Evolutionary conservation across 2,329 filamentous ascomycete species (phyloP).

Genomic region (Calycina herbarum): DNA sequence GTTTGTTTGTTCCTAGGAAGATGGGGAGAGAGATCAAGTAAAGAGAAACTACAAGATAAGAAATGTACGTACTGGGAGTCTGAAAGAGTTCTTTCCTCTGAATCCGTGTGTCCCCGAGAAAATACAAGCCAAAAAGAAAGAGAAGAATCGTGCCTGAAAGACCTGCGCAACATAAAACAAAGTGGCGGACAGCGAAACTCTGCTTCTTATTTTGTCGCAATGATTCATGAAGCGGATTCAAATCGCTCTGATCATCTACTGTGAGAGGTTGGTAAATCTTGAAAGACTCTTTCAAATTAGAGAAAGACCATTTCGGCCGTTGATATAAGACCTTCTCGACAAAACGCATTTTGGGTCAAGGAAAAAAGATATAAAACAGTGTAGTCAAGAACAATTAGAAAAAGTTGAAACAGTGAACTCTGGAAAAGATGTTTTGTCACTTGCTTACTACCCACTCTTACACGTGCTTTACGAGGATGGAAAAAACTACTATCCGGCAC

Average conservation of each 20-base stretch:
- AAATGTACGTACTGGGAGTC: background rate
- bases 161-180: background rate
- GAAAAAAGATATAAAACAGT: background rate
- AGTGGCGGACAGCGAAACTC: background rate
- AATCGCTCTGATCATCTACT: background rate
- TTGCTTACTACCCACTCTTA: too few species aligned
- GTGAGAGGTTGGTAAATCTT: background rate
- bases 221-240: background rate
- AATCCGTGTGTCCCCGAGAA: background rate
- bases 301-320: background rate
- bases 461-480: too few species aligned
- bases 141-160: background rate
- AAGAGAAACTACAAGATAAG: background rate
- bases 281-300: background rate
- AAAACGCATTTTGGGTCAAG: background rate
- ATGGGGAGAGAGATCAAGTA: background rate
- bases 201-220: background rate
- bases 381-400: too few species aligned
- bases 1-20: background rate
- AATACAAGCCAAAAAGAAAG: background rate
- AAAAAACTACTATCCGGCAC: too few species aligned
- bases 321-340: background rate
- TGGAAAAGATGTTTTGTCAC: too few species aligned
- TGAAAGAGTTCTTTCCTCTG: background rate
- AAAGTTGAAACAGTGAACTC: too few species aligned